These are phyloP conservation scores for Mrakia blollopis DNA, from an alignment of 768 basidiomycete genomes.

Conservation along the genomic window DNA sequence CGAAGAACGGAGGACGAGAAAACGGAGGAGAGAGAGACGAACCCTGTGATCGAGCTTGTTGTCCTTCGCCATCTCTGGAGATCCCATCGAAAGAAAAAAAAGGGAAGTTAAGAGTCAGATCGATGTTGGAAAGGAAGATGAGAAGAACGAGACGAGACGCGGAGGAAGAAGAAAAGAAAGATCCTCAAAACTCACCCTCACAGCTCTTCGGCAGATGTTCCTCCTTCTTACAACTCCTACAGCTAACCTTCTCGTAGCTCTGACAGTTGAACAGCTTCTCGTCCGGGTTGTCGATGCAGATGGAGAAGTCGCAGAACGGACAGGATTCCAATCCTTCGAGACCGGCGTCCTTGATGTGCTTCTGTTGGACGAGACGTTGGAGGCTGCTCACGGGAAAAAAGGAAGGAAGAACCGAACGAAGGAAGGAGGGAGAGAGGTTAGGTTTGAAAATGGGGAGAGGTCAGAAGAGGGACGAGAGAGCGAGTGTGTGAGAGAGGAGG, in stretches of 20 bases:
- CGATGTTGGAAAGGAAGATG: too few species aligned
- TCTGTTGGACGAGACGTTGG: conserved; percentile 58
- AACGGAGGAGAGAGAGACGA: background rate
- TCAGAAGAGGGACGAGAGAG: too few species aligned
- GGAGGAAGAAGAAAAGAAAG: background rate
- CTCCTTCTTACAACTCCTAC: conserved; percentile 72
- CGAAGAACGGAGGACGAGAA: background rate
- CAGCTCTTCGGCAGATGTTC: conserved; percentile 79
- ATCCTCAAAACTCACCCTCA: conserved; percentile 51
- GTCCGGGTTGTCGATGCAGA: conserved; percentile 63
- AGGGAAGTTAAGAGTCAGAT: too few species aligned
- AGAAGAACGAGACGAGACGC: background rate
- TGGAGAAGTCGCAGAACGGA: conserved; percentile 83
- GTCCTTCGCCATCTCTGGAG: conserved; percentile 74
- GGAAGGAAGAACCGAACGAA: too few species aligned
- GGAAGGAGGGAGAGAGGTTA: background rate
- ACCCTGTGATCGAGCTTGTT: conserved; percentile 54
- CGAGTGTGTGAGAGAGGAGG: background rate
- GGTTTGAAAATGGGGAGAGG: background rate
- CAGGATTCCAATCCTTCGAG: conserved; percentile 81
- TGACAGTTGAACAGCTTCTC: conserved; percentile 62
- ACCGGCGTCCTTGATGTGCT: conserved; percentile 71
- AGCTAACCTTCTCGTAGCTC: conserved; percentile 70
- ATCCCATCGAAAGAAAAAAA: background rate
- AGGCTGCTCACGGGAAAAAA: conserved; percentile 32